Evolutionary conservation across 2,329 filamentous ascomycete genomes (phyloP).

Genomic region (Podosphaera fusca): DNA sequence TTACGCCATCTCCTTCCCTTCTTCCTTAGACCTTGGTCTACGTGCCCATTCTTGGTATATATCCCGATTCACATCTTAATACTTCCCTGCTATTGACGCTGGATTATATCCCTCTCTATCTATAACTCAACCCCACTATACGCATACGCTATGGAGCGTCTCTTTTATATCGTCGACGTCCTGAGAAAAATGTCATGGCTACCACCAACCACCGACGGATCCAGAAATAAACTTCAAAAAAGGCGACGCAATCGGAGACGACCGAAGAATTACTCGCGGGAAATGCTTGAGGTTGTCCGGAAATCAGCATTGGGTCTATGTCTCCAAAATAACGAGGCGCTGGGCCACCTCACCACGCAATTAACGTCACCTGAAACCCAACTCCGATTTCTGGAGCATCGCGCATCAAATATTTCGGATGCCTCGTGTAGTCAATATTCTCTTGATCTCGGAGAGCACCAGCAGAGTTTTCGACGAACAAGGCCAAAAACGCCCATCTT

Average conservation of each 20-base stretch:
- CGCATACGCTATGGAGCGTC: not conserved
- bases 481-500: conserved; percentile 13
- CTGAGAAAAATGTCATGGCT: conserved; percentile 1
- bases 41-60: too few relatives aligned
- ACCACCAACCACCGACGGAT: not conserved
- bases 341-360: not conserved
- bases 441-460: conserved; percentile 1
- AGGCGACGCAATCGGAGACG: not conserved
- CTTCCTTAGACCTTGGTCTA: too few relatives aligned
- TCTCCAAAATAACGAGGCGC: not conserved
- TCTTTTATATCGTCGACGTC: not conserved
- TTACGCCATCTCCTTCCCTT: too few relatives aligned
- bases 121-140: not conserved
- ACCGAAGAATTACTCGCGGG: not conserved
- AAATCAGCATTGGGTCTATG: not conserved
- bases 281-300: not conserved
- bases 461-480: conserved; percentile 2
- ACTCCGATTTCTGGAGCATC: not conserved
- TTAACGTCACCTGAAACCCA: not conserved
- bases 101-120: too few relatives aligned
- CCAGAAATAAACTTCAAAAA: not conserved
- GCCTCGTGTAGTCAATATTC: conserved; percentile 5
- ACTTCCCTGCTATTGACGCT: too few relatives aligned
- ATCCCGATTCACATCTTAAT: too few relatives aligned
- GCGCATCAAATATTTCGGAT: conserved; percentile 1